These are phyloP conservation scores for Blastobotrys peoriensis DNA, from an alignment of 805 yeast genomes.

Conservation along the genomic window DNA sequence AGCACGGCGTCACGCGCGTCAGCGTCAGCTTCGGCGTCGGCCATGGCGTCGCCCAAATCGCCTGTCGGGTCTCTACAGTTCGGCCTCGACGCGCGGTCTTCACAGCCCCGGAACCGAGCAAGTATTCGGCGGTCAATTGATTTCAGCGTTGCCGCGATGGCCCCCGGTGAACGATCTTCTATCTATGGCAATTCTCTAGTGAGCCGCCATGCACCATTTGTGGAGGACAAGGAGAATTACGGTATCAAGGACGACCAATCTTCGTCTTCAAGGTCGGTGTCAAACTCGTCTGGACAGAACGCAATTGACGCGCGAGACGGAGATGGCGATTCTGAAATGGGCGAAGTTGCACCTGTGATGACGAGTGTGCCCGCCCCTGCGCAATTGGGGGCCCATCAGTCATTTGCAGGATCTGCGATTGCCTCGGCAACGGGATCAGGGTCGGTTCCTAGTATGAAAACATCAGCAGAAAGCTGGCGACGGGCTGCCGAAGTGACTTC, in stretches of 20 bases:
- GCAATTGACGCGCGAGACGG: not conserved
- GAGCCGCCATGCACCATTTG: not conserved
- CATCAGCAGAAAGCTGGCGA: conserved; percentile 52
- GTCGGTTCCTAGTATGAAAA: conserved; percentile 30
- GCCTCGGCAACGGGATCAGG: too few relatives aligned
- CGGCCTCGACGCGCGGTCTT: conserved; percentile 8
- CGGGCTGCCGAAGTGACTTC: conserved; percentile 87
- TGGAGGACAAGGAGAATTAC: not conserved
- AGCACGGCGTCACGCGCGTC: conserved; percentile 6
- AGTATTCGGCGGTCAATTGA: conserved; percentile 16
- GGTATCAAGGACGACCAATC: not conserved
- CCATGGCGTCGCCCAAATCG: conserved; percentile 13
- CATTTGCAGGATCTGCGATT: too few relatives aligned
- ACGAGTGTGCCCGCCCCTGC: too few relatives aligned
- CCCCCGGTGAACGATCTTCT: not conserved
- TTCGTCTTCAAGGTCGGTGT: not conserved
- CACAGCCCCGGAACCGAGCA: not conserved
- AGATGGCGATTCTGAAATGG: conserved; percentile 5
- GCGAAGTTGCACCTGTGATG: too few relatives aligned
- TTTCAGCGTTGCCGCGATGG: conserved; percentile 1
- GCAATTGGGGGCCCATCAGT: too few relatives aligned
- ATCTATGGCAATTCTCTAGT: not conserved
- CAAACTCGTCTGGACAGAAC: not conserved
- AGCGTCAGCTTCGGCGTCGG: not conserved
- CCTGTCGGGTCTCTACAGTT: conserved; percentile 15